Percentiles rank a stretch among this genome's conserved stretches.
These are phyloP conservation scores for Micractinium conductrix DNA, from an alignment of 139 green algal species.

Conservation along the genomic window DNA sequence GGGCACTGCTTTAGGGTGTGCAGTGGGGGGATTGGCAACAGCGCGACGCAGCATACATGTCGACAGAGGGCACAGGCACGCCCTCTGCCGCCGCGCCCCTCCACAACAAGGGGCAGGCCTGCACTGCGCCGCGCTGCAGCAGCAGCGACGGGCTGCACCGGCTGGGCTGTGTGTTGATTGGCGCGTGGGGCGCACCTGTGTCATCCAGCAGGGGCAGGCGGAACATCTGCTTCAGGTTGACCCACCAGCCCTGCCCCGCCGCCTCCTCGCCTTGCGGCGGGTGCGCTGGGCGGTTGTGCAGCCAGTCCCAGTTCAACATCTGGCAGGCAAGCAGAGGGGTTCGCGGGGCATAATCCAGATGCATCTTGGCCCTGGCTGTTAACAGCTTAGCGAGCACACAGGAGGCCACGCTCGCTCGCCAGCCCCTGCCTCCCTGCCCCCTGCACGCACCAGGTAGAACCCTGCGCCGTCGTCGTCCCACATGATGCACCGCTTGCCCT, in stretches of 20 bases:
- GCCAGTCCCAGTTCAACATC: constrained; percentile 54
- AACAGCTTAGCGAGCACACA: too few relatives aligned
- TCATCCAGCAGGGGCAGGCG: constrained; percentile 38
- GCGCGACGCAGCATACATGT: too few relatives aligned
- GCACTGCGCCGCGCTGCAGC: too few relatives aligned
- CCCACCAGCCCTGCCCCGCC: constrained; percentile 35
- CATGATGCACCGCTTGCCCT: constrained; percentile 46
- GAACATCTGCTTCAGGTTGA: constrained; percentile 29
- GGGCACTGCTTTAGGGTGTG: background rate
- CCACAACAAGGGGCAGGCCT: too few relatives aligned
- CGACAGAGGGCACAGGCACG: too few relatives aligned
- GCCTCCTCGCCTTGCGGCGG: background rate
- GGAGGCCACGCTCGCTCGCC: too few relatives aligned
- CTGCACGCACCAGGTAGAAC: constrained; percentile 43
- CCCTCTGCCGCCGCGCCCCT: too few relatives aligned
- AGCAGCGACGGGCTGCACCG: too few relatives aligned
- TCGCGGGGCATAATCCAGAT: background rate
- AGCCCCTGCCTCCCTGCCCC: background rate
- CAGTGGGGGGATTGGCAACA: too few relatives aligned
- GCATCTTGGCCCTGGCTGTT: too few relatives aligned
- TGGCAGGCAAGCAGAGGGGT: background rate
- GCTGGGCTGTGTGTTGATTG: too few relatives aligned
- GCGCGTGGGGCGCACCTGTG: too few relatives aligned
- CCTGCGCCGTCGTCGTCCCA: constrained; percentile 45
- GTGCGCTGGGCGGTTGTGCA: constrained; percentile 30